These are phyloP conservation scores for Leccinellum luteum DNA, from an alignment of 768 basidiomycete genomes.

Conservation along the genomic window DNA sequence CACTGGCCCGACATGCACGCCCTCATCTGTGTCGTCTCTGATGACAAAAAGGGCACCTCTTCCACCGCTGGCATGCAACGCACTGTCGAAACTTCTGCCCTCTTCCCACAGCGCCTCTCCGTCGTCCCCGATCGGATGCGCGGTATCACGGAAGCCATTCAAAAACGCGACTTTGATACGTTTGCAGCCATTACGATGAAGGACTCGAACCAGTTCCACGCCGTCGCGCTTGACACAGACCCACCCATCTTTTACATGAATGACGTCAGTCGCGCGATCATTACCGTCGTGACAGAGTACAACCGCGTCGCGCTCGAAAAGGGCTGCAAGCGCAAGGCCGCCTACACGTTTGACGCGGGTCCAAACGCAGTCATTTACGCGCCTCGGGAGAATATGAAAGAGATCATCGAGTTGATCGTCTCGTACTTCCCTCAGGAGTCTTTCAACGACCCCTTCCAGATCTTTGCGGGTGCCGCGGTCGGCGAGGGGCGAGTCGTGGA, in stretches of 20 bases:
- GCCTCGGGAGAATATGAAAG: slow-evolving; percentile 67
- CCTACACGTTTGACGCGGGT: slow-evolving; percentile 99
- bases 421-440: slow-evolving; percentile 83
- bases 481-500: slow-evolving; percentile 53
- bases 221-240: slow-evolving; percentile 92
- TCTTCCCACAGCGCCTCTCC: slow-evolving; percentile 88
- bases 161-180: slow-evolving; percentile 72
- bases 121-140: slow-evolving; percentile 90
- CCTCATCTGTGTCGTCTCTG: slow-evolving; percentile 94
- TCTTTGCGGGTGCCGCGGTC: slow-evolving; percentile 48
- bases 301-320: slow-evolving; percentile 71
- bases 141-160: slow-evolving; percentile 78
- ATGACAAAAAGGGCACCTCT: slow-evolving; percentile 94
- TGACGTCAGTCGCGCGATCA: slow-evolving; percentile 93
- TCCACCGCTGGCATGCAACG: slow-evolving; percentile 97
- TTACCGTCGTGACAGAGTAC: slow-evolving; percentile 86
- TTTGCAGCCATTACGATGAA: slow-evolving; percentile 95
- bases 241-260: slow-evolving; percentile 99
- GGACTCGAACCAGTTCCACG: slow-evolving; percentile 99
- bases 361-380: slow-evolving; percentile 99
- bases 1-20: slow-evolving; percentile 98
- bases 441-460: slow-evolving; percentile 74
- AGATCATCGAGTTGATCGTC: slow-evolving; percentile 73
- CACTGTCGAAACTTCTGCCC: slow-evolving; percentile 86
- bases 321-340: slow-evolving; percentile 69